phyloP scores from a whole-genome alignment of 148 eudicot genomes.

The Diospyros kaki region DNA sequence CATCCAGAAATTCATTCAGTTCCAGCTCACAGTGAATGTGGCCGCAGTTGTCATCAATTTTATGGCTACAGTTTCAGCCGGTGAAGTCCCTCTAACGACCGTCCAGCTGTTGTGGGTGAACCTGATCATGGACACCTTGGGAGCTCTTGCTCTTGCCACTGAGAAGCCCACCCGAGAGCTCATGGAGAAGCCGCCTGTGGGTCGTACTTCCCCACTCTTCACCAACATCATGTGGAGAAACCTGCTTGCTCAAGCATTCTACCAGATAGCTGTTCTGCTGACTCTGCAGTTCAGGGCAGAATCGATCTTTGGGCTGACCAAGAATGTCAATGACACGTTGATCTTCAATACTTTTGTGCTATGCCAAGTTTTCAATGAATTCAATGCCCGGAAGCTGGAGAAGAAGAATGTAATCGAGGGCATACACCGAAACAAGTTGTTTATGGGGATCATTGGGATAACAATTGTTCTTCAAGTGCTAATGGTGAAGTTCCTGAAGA shows the following conservation, averaged over 20 bases:
- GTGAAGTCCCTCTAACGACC: conserved; percentile 13
- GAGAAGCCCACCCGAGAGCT: conserved; percentile 18
- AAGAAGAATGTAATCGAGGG: conserved; percentile 23
- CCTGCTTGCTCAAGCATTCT: conserved; percentile 12
- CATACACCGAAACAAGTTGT: conserved; percentile 10
- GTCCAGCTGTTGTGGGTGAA: conserved; percentile 20
- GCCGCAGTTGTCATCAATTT: conserved; percentile 15
- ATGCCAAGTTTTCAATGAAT: conserved; percentile 16
- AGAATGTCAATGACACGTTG: conserved; percentile 9
- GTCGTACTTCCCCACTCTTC: conserved; percentile 8
- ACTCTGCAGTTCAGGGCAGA: conserved; percentile 16
- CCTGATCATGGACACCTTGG: conserved; percentile 21
- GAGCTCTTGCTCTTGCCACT: conserved; percentile 18
- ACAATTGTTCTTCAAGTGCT: conserved; percentile 18
- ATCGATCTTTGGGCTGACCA: conserved; percentile 3
- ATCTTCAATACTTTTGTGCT: conserved; percentile 20
- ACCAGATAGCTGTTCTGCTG: conserved; percentile 14
- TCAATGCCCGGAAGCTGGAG: conserved; percentile 21
- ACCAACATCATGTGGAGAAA: conserved; percentile 26
- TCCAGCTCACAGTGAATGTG: conserved; percentile 16
- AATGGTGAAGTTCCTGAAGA: conserved; percentile 26
- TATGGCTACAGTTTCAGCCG: conserved; percentile 10
- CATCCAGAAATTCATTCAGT: conserved; percentile 16
- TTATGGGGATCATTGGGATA: conserved; percentile 11
- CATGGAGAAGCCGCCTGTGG: conserved; percentile 17